Conservation (phyloP, 495 filamentous ascomycete genomes). For the Hyaloscypha hepaticicola region DNA sequence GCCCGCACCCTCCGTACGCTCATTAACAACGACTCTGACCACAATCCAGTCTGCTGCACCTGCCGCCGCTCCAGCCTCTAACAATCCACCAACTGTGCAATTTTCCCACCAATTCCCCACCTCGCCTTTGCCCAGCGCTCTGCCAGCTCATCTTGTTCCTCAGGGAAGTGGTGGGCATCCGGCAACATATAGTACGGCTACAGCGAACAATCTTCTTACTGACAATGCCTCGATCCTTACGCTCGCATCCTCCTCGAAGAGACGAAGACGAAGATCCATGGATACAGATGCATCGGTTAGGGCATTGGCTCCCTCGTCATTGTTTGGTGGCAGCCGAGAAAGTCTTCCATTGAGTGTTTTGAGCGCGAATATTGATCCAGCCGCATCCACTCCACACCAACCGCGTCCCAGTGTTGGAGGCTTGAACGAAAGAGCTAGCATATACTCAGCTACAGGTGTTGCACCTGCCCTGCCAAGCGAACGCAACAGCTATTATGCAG, state of each 20-base stretch:
- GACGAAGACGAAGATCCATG: conserved; percentile 80
- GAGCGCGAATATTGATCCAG: conserved; percentile 61
- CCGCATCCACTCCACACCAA: conserved; percentile 46
- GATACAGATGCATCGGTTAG: conserved; percentile 96
- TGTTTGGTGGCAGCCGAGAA: conserved; percentile 88
- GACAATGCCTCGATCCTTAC: conserved; percentile 97
- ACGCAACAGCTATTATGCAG: conserved; percentile 76
- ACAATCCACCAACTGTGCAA: conserved; percentile 58
- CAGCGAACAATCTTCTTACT: conserved; percentile 86
- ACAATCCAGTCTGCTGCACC: conserved; percentile 83
- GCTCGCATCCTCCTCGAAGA: conserved; percentile 92
- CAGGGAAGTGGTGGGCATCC: conserved; percentile 57
- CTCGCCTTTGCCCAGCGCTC: conserved; percentile 68
- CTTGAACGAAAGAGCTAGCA: conserved; percentile 75
- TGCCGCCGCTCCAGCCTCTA: conserved; percentile 35
- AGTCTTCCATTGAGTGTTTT: conserved; percentile 86
- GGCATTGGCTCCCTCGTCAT: conserved; percentile 83
- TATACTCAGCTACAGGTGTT: conserved; percentile 79
- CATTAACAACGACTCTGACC: conserved; percentile 90
- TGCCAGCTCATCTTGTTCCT: conserved; percentile 73
- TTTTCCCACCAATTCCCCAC: conserved; percentile 92
- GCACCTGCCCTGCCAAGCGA: conserved; percentile 65
- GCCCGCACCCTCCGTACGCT: conserved; percentile 85
- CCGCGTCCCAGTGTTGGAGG: conserved; percentile 53
- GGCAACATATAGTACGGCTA: conserved; percentile 82